These are phyloP conservation scores for Diaporthe australafricana DNA, from an alignment of 2,329 filamentous ascomycete genomes.

Conservation along the genomic window DNA sequence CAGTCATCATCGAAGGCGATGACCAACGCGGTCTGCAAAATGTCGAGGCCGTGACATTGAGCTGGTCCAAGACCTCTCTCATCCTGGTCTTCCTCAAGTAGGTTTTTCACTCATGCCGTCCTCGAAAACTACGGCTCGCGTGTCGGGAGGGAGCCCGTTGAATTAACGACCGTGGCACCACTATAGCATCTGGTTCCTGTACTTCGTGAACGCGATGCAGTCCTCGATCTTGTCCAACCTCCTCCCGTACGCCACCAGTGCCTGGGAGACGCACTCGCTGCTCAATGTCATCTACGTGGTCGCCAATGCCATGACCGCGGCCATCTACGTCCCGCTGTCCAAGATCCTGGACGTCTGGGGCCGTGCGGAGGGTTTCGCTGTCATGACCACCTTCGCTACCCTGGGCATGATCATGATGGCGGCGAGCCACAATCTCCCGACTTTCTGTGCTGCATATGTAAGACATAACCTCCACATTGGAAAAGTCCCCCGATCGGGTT, in stretches of 20 bases:
- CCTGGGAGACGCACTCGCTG: conserved; percentile 64
- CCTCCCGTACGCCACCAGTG: conserved; percentile 60
- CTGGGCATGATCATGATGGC: conserved; percentile 71
- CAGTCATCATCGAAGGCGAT: conserved; percentile 31
- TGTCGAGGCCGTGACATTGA: conserved; percentile 42
- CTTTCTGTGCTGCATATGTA: conserved; percentile 56
- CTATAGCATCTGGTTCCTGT: conserved; percentile 59
- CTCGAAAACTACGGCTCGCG: neutral
- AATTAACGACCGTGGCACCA: conserved; percentile 34
- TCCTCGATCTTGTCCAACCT: conserved; percentile 55
- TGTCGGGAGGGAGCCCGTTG: neutral
- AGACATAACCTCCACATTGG: conserved; percentile 20
- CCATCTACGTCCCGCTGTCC: conserved; percentile 64
- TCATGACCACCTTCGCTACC: conserved; percentile 55
- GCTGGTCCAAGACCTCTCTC: conserved; percentile 40
- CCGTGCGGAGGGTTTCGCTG: conserved; percentile 56
- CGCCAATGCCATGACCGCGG: conserved; percentile 64
- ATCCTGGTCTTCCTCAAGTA: conserved; percentile 47
- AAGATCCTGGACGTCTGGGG: conserved; percentile 63
- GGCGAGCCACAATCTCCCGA: conserved; percentile 62
- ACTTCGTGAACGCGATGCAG: conserved; percentile 63
- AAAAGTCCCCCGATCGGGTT: too few relatives aligned
- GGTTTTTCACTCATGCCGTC: conserved; percentile 36
- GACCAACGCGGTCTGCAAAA: conserved; percentile 41
- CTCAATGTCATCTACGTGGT: conserved; percentile 66